Evolutionary conservation across 805 yeast species (phyloP).

Genomic region (Wickerhamomyces alni): DNA sequence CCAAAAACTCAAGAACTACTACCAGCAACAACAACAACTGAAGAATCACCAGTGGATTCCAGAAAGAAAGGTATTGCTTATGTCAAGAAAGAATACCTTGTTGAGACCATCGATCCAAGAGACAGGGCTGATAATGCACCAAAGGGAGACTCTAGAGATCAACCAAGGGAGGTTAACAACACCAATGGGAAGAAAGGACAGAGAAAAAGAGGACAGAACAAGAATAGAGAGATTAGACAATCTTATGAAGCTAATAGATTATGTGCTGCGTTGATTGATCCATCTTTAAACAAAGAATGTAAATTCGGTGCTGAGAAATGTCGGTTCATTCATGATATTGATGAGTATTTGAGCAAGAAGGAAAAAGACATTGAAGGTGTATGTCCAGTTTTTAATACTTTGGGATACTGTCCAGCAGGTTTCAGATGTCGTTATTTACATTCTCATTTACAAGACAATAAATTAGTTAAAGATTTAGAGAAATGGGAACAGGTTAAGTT

Average conservation of each 20-base stretch:
- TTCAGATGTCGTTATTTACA: constrained; percentile 87
- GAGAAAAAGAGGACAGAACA: constrained; percentile 75
- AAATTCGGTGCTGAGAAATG: constrained; percentile 67
- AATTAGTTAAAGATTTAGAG: constrained; percentile 38
- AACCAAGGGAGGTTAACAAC: constrained; percentile 25
- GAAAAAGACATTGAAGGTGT: constrained; percentile 65
- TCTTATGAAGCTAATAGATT: constrained; percentile 55
- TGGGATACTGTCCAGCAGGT: constrained; percentile 92
- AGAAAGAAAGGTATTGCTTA: constrained; percentile 63
- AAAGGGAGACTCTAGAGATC: constrained; percentile 30
- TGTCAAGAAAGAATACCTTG: constrained; percentile 64
- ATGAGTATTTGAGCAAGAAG: constrained; percentile 56
- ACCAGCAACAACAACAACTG: too few species aligned
- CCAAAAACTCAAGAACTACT: too few species aligned
- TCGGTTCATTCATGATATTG: constrained; percentile 70
- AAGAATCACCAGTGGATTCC: too few species aligned
- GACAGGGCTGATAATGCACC: constrained; percentile 22
- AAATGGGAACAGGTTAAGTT: constrained; percentile 28
- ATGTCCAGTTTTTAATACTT: constrained; percentile 78
- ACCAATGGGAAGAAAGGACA: constrained; percentile 39
- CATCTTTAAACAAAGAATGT: constrained; percentile 41
- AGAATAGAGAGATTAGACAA: constrained; percentile 71
- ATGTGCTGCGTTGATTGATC: constrained; percentile 61
- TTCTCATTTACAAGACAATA: constrained; percentile 47
- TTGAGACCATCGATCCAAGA: constrained; percentile 26